Percentiles rank a stretch among this genome's conserved stretches.
phyloP scores from a whole-genome alignment of 73 alveolate species.

The Tetrahymena thermophila region DNA sequence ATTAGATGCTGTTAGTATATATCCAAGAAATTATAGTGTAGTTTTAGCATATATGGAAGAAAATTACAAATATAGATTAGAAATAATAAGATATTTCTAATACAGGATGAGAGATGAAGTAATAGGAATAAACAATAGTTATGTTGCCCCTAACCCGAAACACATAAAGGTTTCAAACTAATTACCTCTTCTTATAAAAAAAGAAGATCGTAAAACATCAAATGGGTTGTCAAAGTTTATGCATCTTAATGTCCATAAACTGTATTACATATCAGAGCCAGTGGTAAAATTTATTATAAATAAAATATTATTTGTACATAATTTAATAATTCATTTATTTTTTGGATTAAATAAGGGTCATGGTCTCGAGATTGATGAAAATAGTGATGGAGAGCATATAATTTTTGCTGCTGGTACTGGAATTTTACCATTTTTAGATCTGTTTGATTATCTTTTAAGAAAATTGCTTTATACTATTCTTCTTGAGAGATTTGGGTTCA shows the following conservation, averaged over 20 bases:
- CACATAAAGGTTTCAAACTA: not conserved
- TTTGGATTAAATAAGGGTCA: not conserved
- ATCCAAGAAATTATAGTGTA: constrained; percentile 18
- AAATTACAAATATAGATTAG: constrained; percentile 13
- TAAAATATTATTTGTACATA: not conserved
- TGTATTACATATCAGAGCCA: constrained; percentile 37
- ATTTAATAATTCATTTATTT: not conserved
- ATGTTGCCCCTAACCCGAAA: not conserved
- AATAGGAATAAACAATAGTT: not conserved
- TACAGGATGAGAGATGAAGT: not conserved
- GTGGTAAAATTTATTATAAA: not conserved
- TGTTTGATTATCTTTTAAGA: constrained; percentile 18
- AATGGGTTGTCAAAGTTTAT: constrained; percentile 17
- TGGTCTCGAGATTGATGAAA: constrained; percentile 23
- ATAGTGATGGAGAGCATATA: constrained; percentile 23
- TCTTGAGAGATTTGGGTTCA: not conserved
- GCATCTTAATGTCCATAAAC: constrained; percentile 11
- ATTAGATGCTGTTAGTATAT: not conserved
- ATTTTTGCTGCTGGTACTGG: constrained; percentile 38
- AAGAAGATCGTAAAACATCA: not conserved
- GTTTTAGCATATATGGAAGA: constrained; percentile 8
- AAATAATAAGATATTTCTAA: constrained; percentile 21
- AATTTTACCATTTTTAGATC: constrained; percentile 29
- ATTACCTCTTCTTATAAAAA: not conserved
- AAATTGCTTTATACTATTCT: not conserved